phyloP scores from a whole-genome alignment of 2,329 filamentous ascomycete species.

The Microdochium trichocladiopsis region DNA sequence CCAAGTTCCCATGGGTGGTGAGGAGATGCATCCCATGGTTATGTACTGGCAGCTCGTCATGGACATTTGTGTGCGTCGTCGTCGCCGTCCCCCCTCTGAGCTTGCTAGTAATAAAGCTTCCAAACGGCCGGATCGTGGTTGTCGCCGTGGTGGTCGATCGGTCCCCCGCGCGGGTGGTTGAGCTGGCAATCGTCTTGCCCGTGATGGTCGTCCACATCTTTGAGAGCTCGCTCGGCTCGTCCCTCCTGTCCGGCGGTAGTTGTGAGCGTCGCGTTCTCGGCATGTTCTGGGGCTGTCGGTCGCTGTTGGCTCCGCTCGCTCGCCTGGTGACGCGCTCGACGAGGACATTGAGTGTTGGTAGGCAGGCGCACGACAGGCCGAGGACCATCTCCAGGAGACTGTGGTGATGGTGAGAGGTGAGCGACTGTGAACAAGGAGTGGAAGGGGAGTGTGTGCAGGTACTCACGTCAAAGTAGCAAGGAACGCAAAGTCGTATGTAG shows the following conservation, averaged over 20 bases:
- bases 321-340: background rate
- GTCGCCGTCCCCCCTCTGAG: too few species aligned
- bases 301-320: background rate
- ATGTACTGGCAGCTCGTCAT: too few species aligned
- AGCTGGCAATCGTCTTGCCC: background rate
- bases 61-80: too few species aligned
- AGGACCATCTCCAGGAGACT: conserved; percentile 15
- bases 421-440: background rate
- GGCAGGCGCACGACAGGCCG: conserved; percentile 17
- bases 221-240: background rate
- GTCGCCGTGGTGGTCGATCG: background rate
- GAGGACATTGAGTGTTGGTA: conserved; percentile 14
- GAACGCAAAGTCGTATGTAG: conserved; percentile 14
- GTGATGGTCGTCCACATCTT: background rate
- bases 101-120: too few species aligned
- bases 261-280: background rate
- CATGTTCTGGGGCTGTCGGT: background rate
- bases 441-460: too few species aligned
- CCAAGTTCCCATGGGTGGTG: background rate
- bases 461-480: conserved; percentile 3
- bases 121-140: too few species aligned
- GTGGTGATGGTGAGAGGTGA: too few species aligned
- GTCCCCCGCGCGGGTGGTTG: too few species aligned
- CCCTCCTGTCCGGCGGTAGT: background rate
- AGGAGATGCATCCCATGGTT: background rate